phyloP scores from a whole-genome alignment of 768 basidiomycete genomes.

The Serendipita sp. region DNA sequence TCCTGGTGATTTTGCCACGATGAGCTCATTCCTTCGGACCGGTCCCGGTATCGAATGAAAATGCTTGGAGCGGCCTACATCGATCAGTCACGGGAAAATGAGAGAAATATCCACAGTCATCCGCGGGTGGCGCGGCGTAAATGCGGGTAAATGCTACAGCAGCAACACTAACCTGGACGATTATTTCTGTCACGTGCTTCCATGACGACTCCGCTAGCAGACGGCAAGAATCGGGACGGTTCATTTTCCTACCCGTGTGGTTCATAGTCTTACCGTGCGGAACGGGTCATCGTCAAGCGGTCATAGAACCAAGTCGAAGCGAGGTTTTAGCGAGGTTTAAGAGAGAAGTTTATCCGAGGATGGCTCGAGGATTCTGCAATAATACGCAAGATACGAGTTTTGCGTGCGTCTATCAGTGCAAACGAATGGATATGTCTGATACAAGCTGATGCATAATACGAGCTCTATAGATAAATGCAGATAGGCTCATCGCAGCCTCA shows the following conservation, averaged over 20 bases:
- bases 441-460: neutral
- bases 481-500: neutral
- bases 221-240: neutral
- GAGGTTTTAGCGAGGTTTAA: neutral
- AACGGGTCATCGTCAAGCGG: neutral
- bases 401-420: neutral
- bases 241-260: neutral
- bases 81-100: neutral
- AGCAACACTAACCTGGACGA: neutral
- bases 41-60: neutral
- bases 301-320: neutral
- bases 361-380: neutral
- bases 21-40: neutral
- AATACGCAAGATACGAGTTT: neutral
- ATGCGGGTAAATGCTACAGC: neutral
- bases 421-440: neutral
- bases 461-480: neutral
- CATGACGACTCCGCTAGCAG: no score
- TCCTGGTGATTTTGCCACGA: neutral
- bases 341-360: neutral
- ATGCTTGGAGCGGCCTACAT: neutral
- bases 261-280: neutral
- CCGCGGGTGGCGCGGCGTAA: neutral
- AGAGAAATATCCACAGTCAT: neutral
- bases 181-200: neutral